These are phyloP conservation scores for Sporothrix brunneoviolacea DNA, from an alignment of 2,329 filamentous ascomycete genomes.

Conservation along the genomic window DNA sequence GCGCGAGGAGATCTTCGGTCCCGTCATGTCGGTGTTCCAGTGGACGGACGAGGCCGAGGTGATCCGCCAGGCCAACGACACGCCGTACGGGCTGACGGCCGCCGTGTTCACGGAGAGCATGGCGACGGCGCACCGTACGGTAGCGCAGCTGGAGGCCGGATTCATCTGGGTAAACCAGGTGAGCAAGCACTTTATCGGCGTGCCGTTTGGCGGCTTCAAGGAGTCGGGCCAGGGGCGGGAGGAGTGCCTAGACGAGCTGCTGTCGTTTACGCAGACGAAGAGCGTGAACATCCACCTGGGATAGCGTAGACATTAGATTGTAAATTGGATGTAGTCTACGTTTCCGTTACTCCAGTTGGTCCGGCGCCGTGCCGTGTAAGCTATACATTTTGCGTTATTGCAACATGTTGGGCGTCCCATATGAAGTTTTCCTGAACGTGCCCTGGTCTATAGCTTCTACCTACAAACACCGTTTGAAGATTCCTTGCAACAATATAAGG, in stretches of 20 bases:
- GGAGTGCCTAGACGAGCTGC: slow-evolving; percentile 9
- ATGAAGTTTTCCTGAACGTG: too few relatives aligned
- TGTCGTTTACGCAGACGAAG: slow-evolving; percentile 10
- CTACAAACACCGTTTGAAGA: too few relatives aligned
- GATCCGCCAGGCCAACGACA: slow-evolving; percentile 66
- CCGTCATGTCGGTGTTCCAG: slow-evolving; percentile 72
- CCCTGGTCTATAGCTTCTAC: too few relatives aligned
- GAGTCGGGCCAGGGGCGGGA: not conserved
- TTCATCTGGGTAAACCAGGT: not conserved
- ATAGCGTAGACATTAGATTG: not conserved
- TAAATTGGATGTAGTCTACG: too few relatives aligned
- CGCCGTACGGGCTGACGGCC: slow-evolving; percentile 70
- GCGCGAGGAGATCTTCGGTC: slow-evolving; percentile 79
- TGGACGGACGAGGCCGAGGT: slow-evolving; percentile 66
- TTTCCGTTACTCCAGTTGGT: too few relatives aligned
- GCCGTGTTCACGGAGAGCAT: slow-evolving; percentile 65
- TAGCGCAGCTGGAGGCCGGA: not conserved
- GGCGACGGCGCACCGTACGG: slow-evolving; percentile 25
- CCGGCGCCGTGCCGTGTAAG: too few relatives aligned
- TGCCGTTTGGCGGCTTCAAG: too few relatives aligned
- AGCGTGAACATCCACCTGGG: slow-evolving; percentile 1
- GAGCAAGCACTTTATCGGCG: too few relatives aligned
- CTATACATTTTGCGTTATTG: too few relatives aligned
- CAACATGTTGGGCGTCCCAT: too few relatives aligned
- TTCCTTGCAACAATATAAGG: too few relatives aligned